Conservation (phyloP, 768 basidiomycete species). For the Termitomyces sp. region DNA sequence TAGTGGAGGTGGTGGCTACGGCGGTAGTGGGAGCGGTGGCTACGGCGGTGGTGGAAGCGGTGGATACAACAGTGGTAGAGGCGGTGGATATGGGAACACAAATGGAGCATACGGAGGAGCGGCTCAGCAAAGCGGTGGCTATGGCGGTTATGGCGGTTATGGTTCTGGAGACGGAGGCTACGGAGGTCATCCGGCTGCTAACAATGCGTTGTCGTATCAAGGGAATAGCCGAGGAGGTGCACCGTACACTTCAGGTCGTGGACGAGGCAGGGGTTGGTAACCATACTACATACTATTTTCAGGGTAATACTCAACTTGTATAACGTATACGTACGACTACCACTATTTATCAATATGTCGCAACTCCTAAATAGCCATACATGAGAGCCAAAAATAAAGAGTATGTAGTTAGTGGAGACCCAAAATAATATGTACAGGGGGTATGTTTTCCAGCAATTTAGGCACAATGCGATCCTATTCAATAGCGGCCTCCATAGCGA, state of each 20-base stretch:
- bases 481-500: conserved; percentile 14
- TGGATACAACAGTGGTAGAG: conserved; percentile 18
- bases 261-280: conserved; percentile 32
- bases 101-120: conserved; percentile 31
- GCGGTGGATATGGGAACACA: conserved; percentile 16
- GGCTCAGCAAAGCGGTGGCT: conserved; percentile 32
- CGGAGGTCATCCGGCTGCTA: conserved; percentile 25
- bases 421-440: background rate
- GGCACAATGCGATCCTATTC: background rate
- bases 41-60: too few species aligned
- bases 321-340: background rate
- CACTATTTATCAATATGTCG: background rate
- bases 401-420: background rate
- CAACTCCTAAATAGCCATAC: background rate
- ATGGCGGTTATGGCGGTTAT: conserved; percentile 19
- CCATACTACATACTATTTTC: conserved; percentile 1
- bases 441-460: background rate
- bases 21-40: conserved; percentile 24
- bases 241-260: conserved; percentile 31
- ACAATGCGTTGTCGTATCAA: conserved; percentile 30
- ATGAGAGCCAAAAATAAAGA: too few species aligned
- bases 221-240: conserved; percentile 23
- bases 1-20: conserved; percentile 19
- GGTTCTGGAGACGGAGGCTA: conserved; percentile 29
- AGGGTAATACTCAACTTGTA: conserved; percentile 2